Evolutionary conservation across 2,329 filamentous ascomycete species (phyloP).

Genomic region (Exophiala sp.): DNA sequence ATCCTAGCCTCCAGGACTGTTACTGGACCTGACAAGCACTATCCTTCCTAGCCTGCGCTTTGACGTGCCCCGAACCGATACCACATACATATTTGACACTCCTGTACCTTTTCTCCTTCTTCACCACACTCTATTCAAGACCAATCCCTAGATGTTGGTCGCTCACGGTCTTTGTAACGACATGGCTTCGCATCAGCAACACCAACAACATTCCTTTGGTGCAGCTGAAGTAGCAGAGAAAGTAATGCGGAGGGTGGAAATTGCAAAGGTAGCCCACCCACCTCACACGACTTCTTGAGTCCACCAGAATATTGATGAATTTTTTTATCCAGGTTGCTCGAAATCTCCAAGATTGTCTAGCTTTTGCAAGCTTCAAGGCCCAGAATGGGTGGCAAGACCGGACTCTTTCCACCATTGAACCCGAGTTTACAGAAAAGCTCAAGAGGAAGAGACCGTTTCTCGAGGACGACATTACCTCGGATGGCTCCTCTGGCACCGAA

Average conservation of each 20-base stretch:
- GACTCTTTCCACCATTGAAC: constrained; percentile 80
- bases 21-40: constrained; percentile 16
- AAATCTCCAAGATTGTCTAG: constrained; percentile 86
- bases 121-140: constrained; percentile 5
- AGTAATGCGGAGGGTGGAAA: constrained; percentile 69
- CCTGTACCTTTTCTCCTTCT: constrained; percentile 19
- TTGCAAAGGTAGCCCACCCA: constrained; percentile 61
- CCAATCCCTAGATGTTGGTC: constrained; percentile 26
- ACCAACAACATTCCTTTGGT: constrained; percentile 25
- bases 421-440: constrained; percentile 74
- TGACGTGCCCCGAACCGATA: constrained; percentile 20
- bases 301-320: constrained; percentile 24
- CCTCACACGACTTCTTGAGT: constrained; percentile 15
- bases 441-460: constrained; percentile 64
- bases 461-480: constrained; percentile 78
- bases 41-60: constrained; percentile 25
- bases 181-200: constrained; percentile 34
- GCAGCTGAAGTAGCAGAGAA: constrained; percentile 50
- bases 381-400: constrained; percentile 93
- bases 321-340: constrained; percentile 72
- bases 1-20: constrained; percentile 6
- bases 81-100: constrained; percentile 26
- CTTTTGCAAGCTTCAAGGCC: constrained; percentile 94
- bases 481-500: constrained; percentile 79
- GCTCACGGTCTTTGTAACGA: constrained; percentile 32